Base-by-base conservation (phyloP, 73 alveolate species). In the Paramecium caudatum region DNA sequence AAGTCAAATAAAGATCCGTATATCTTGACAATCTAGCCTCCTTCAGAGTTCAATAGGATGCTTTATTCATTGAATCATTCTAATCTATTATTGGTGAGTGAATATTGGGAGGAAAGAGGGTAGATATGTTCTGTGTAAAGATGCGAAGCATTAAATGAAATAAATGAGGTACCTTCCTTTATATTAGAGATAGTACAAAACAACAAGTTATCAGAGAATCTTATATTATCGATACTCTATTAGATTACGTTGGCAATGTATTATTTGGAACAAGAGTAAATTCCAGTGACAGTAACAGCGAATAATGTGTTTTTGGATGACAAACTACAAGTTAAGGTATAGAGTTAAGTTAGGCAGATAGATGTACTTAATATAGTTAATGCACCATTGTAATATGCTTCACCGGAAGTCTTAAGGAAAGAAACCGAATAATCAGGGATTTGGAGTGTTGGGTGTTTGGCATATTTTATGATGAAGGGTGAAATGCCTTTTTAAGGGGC, bases 371-470 rank as follows among this genome's bases (percentile, higher is more conserved):
- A 45, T 10, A 37, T 74, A 8, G 25, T 19, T 25, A 41, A 43
- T 13, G 47, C 88, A 37, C 55, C 49, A n/a, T 37, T 74, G 2
- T 39, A 43, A 19, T 74, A 36, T 39, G 88, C 88, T 7, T 41
- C 69, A 8, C 88, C 88, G 17, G 88, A 74, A 74, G 62, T 74
- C 3, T 43, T 74, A 43, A 74, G 88, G 21, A 74, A 74, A 13
- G 88, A 74, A 41, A 7, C 16, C 0, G 43, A 36, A 47, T 23
- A 30, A 3, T 74, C 88, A 10, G 88, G 68, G 1, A 74, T 74
- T 16, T 74, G 88, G 88, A 41, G 69, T 41, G 62, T 34, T 19
- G 88, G 88, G 8, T 41, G 62, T 25, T 41, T 74, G 10, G 62
- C 68, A 41, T 74, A 74, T 17, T 74, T 41, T 13, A 23, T 74